Base-by-base conservation (phyloP, 2,329 filamentous ascomycete genomes). In the Nannizzia gypsea region DNA sequence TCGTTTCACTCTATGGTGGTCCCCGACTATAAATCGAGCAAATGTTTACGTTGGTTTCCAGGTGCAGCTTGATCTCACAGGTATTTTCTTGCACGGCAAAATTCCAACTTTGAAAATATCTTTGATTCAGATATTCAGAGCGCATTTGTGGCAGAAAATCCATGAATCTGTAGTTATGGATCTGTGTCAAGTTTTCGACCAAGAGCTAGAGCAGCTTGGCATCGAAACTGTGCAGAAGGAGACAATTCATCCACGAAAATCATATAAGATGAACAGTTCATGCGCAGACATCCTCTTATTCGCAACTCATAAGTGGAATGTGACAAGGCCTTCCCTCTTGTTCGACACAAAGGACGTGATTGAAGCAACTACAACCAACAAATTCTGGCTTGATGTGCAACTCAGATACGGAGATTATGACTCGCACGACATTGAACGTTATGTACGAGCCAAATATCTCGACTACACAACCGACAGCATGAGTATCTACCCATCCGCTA, bases 211-310 rank as follows among this genome's bases (percentile, higher is more conserved):
- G 73, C 90, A 93, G 34, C 80, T 99, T 3, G 91, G 91, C 38
- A 96, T 99, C 61, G 93, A 99, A 74, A 95, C 90, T 1, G 93
- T 97, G 3, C 93, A 99, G 72, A 99, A 99, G 75, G 93, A 99
- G 77, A 97, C 93, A 0, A 99, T 99, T 62, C 93, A 99, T 78
- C 93, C 93, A 58, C 84, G 93, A 83, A 99, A 99, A 77, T 96
- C 90, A 3, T 99, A 99, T 83, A 99, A 99, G 83, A 99, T 99
- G 93, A 99, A 99, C 80, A 96, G 91, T 69, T 97, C 92, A 61
- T 97, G 93, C 69, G 93, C 95, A 3, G 93, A 99, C 73, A 96
- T 99, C 64, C 81, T 97, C 59, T 82, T 99, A 8, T 99, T 99
- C 70, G 92, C 93, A 40, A 95, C 88, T 64, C 93, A 97, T 78